Evolutionary conservation across 345 rosid genomes (phyloP).

Genomic region (Combretum micranthum): DNA sequence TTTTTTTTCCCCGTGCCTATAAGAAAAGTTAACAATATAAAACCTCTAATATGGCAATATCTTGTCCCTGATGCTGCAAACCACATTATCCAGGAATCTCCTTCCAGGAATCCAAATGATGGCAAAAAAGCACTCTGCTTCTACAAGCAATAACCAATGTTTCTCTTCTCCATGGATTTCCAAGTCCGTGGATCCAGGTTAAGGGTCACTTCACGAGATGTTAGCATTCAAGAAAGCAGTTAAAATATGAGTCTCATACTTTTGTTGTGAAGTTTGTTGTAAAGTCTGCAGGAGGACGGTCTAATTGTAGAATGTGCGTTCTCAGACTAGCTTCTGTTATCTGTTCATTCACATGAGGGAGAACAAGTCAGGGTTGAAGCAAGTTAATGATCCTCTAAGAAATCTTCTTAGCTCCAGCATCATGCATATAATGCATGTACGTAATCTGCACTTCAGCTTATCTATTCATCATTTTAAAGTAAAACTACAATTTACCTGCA

Average conservation of each 20-base stretch:
- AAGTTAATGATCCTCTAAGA: too few species aligned
- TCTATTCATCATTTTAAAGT: not conserved
- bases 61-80: slow-evolving; percentile 8
- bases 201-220: too few species aligned
- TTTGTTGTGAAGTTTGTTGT: too few species aligned
- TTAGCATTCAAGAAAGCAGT: slow-evolving; percentile 5
- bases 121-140: slow-evolving; percentile 6
- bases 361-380: not conserved
- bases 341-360: slow-evolving; percentile 23
- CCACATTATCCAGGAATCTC: not conserved
- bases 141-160: slow-evolving; percentile 6
- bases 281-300: slow-evolving; percentile 13
- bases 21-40: not conserved
- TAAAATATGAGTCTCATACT: not conserved
- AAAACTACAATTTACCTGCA: slow-evolving; percentile 38
- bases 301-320: slow-evolving; percentile 50
- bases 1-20: too few species aligned
- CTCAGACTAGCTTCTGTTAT: slow-evolving; percentile 60
- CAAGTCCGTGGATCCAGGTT: not conserved
- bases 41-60: not conserved
- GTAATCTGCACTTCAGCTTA: not conserved
- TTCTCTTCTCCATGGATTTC: too few species aligned
- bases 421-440: not conserved
- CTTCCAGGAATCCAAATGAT: not conserved
- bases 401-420: too few species aligned